Conservation (phyloP, 23 red algal genomes). For the Gracilaria vermiculophylla region DNA sequence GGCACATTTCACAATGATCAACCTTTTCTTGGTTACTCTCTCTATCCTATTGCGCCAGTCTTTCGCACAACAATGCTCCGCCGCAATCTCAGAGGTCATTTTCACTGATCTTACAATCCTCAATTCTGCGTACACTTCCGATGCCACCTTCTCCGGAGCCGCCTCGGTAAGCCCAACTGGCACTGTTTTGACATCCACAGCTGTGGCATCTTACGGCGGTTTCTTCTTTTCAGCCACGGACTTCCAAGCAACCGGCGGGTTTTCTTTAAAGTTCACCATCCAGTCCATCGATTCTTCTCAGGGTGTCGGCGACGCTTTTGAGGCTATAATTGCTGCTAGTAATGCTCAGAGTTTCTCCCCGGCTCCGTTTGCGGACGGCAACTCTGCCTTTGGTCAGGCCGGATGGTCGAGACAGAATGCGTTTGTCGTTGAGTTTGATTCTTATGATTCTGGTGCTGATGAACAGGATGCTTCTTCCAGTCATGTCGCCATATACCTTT, state of each 20-base stretch:
- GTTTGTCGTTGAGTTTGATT: constrained; percentile 68
- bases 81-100: constrained; percentile 40
- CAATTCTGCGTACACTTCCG: constrained; percentile 45
- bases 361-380: constrained; percentile 26
- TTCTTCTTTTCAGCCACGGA: constrained; percentile 58
- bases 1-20: neutral
- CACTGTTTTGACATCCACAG: constrained; percentile 23
- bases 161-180: neutral
- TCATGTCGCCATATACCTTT: constrained; percentile 49
- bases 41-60: neutral
- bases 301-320: constrained; percentile 55
- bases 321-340: constrained; percentile 39
- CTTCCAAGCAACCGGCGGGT: constrained; percentile 61
- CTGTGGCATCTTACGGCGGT: constrained; percentile 27
- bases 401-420: constrained; percentile 65
- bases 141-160: constrained; percentile 23
- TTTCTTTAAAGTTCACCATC: constrained; percentile 51
- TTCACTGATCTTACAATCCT: constrained; percentile 50
- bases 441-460: constrained; percentile 50
- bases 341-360: neutral
- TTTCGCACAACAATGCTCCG: constrained; percentile 2
- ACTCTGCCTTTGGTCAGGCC: neutral
- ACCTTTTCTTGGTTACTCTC: neutral
- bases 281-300: constrained; percentile 20
- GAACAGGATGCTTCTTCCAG: constrained; percentile 44